phyloP scores from a whole-genome alignment of 2,329 filamentous ascomycete species.

The Paecilomyces formosus region DNA sequence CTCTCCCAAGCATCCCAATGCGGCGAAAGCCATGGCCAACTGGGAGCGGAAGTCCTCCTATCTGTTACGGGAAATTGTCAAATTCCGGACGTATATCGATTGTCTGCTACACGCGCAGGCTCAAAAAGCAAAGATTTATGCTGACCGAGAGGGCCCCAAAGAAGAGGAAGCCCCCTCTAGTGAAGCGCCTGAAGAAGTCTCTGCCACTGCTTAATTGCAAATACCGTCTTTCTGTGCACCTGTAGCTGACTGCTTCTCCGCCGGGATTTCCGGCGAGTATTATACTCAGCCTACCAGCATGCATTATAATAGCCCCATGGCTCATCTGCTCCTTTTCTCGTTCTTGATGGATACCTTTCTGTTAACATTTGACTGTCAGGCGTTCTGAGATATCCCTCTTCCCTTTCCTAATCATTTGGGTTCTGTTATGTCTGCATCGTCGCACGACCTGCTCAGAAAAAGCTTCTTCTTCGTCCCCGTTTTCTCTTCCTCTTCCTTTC shows the following conservation, averaged over 20 bases:
- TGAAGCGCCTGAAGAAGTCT: neutral
- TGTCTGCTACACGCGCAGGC: constrained; percentile 63
- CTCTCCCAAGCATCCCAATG: constrained; percentile 74
- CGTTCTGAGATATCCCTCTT: neutral
- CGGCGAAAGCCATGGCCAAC: constrained; percentile 79
- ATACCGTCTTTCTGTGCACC: neutral
- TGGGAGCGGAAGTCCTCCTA: constrained; percentile 97
- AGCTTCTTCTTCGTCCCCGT: neutral
- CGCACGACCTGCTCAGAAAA: neutral
- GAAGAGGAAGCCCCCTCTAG: constrained; percentile 2
- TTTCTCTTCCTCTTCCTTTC: neutral
- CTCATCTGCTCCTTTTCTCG: neutral
- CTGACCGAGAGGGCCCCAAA: constrained; percentile 13
- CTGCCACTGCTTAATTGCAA: neutral
- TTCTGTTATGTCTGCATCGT: too few species aligned
- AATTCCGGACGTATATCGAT: constrained; percentile 93
- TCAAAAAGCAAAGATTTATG: constrained; percentile 64
- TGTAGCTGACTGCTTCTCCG: neutral
- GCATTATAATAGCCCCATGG: neutral
- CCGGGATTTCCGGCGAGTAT: neutral
- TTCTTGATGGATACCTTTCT: neutral
- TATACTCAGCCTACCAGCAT: neutral
- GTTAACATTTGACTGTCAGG: neutral
- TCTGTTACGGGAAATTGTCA: constrained; percentile 86
- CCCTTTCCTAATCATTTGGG: neutral